Base-by-base conservation (phyloP, 106 monocot genomes). In the Vanilla planifolia region DNA sequence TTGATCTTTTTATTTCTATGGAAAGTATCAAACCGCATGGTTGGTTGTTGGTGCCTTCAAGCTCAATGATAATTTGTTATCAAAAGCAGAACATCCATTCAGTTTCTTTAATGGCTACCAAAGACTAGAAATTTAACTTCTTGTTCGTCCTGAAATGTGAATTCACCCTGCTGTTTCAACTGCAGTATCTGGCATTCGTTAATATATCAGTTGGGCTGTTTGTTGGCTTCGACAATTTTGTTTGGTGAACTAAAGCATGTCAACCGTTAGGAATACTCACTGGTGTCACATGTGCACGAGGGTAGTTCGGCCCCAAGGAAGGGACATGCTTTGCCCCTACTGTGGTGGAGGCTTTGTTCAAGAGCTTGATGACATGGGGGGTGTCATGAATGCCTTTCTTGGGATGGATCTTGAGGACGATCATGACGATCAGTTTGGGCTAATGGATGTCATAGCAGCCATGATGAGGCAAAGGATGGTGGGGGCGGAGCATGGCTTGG, bases 221-320 rank as follows among this genome's bases (percentile, higher is more conserved):
- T n/a, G n/a, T n/a, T n/a, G n/a, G n/a, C n/a, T n/a, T n/a, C n/a
- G 53, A 53, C 14, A 30, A 10, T 1, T 53, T 53, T 30, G 16
- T 1, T 53, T 53, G 27, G 9, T 29, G 33, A 4, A 19, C 35
- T 6, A 37, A n/a, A n/a, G n/a, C 20, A 85, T 85, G 90, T 70
- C 90, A 1, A 71, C 65, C 20, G 25, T 24, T 35, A 68, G 82
- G 43, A 80, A 80, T 60, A 82, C 79, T 13, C 82, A 93, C 43
- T 93, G 93, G 93, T 93, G 93, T 35, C 79, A 89, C 47, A 68
- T 45, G 17, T 93, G 93, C 74, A 60, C 63, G 41, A 66, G 47
- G 19, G 34, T 72, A 46, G 72, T 93, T 52, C 61, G 62, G 23
- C 69, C 75, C 11, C 48, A 15, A 26, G 85, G 74, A 13, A 67